These are phyloP conservation scores for Powellomyces hirtus DNA, from an alignment of 192 early-diverging fungal species.

Conservation along the genomic window DNA sequence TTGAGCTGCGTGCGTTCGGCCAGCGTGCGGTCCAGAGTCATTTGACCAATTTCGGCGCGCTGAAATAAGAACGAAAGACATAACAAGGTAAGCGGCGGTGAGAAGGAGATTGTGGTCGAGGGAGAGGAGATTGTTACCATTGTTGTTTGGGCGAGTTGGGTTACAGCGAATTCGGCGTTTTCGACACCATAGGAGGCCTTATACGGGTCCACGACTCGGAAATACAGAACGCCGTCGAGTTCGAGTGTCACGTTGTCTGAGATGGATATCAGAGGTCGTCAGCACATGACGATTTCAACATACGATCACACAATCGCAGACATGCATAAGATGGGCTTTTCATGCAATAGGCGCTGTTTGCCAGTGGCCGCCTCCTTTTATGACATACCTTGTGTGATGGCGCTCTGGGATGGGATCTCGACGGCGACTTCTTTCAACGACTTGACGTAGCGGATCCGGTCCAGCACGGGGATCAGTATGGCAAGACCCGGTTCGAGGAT, in stretches of 20 bases:
- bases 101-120: not conserved
- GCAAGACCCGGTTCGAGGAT: constrained; percentile 89
- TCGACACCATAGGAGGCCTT: constrained; percentile 88
- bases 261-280: no score
- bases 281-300: no score
- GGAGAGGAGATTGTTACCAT: constrained; percentile 53
- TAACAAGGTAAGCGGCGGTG: not conserved
- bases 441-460: constrained; percentile 89
- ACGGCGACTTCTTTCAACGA: constrained; percentile 93
- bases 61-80: not conserved
- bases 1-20: constrained; percentile 93
- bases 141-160: constrained; percentile 97
- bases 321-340: no score
- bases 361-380: no score
- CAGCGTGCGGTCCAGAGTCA: constrained; percentile 93
- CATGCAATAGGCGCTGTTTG: no score
- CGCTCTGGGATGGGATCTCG: constrained; percentile 74
- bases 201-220: constrained; percentile 88
- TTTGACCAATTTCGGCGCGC: constrained; percentile 96
- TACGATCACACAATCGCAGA: no score
- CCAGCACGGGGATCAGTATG: constrained; percentile 83
- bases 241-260: constrained; percentile 93
- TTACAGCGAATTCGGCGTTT: constrained; percentile 90
- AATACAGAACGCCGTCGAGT: constrained; percentile 96
- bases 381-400: constrained; percentile 81